Evolutionary conservation across 1,284 basidiomycete genomes (phyloP).

Genomic region (Apiotrichum montevideense): DNA sequence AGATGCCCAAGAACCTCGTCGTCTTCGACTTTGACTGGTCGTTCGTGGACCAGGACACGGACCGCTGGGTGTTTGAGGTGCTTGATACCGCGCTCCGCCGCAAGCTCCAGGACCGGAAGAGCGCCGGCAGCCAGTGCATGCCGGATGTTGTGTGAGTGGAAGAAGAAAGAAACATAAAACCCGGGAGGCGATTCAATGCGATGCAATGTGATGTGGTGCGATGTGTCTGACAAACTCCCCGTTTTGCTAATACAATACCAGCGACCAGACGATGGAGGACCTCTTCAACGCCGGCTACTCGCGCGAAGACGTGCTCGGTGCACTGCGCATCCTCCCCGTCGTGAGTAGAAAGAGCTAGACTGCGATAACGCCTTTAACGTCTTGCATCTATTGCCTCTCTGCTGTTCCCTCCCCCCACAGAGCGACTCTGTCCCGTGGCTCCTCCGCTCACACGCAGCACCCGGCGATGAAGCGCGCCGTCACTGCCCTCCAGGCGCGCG

Average conservation of each 20-base stretch:
- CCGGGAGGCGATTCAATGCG: no score
- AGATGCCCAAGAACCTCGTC: conserved; percentile 62
- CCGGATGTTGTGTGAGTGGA: conserved; percentile 72
- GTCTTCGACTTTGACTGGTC: conserved; percentile 98
- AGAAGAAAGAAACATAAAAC: no score
- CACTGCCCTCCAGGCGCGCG: conserved; percentile 57
- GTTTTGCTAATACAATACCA: conserved; percentile 31
- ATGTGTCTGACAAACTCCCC: not conserved
- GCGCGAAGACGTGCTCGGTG: conserved; percentile 66
- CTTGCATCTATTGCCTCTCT: no score
- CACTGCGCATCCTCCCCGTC: conserved; percentile 77
- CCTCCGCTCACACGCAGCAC: conserved; percentile 56
- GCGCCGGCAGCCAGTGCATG: conserved; percentile 69
- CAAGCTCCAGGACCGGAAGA: conserved; percentile 68
- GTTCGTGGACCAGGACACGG: conserved; percentile 84
- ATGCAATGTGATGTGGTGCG: not conserved
- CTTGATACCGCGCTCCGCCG: conserved; percentile 77
- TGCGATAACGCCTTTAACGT: no score
- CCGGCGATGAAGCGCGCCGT: conserved; percentile 93
- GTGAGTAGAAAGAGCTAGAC: conserved; percentile 52
- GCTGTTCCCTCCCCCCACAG: no score
- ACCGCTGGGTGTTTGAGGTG: conserved; percentile 93
- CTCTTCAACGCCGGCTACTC: conserved; percentile 62
- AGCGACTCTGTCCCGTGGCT: no score
- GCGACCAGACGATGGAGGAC: conserved; percentile 67